Percentiles rank a stretch among this genome's conserved stretches.
These are phyloP conservation scores for Straminergon stramineum DNA, from an alignment of 225 moss, liverwort and hornwort species.

Conservation along the genomic window DNA sequence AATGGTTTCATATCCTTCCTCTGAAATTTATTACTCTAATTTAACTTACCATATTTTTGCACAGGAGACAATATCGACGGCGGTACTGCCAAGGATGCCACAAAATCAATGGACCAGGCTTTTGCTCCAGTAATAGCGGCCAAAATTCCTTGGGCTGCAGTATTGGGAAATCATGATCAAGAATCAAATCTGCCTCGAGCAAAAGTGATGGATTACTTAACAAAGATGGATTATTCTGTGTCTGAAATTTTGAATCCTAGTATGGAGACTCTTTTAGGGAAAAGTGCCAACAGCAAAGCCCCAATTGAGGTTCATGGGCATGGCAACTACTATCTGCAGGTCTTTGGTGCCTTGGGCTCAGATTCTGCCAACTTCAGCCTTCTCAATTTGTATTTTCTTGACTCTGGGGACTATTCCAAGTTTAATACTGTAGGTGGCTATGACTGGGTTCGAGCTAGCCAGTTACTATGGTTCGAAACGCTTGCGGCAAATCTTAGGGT, in stretches of 20 bases:
- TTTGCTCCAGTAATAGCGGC: conserved; percentile 86
- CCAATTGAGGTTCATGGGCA: conserved; percentile 56
- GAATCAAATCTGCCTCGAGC: conserved; percentile 67
- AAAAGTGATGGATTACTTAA: conserved; percentile 66
- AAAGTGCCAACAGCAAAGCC: conserved; percentile 14
- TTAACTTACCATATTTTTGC: neutral
- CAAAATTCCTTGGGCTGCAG: conserved; percentile 91
- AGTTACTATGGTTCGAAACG: conserved; percentile 76
- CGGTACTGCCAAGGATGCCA: conserved; percentile 53
- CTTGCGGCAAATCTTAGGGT: conserved; percentile 70
- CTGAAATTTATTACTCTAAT: neutral
- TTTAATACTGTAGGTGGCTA: conserved; percentile 67
- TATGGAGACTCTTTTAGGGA: conserved; percentile 43
- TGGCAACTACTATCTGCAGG: conserved; percentile 91
- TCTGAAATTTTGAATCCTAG: conserved; percentile 61
- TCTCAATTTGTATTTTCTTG: conserved; percentile 87
- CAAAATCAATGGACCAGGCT: conserved; percentile 69
- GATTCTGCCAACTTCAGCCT: conserved; percentile 51
- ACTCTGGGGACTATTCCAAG: conserved; percentile 91
- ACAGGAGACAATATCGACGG: conserved; percentile 91
- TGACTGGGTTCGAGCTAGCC: conserved; percentile 90
- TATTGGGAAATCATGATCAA: conserved; percentile 92
- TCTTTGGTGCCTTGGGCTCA: conserved; percentile 54
- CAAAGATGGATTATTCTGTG: conserved; percentile 70
- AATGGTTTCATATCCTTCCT: neutral